These are phyloP conservation scores for Aspergillus heteromorphus DNA, from an alignment of 495 filamentous ascomycete genomes.

Conservation along the genomic window DNA sequence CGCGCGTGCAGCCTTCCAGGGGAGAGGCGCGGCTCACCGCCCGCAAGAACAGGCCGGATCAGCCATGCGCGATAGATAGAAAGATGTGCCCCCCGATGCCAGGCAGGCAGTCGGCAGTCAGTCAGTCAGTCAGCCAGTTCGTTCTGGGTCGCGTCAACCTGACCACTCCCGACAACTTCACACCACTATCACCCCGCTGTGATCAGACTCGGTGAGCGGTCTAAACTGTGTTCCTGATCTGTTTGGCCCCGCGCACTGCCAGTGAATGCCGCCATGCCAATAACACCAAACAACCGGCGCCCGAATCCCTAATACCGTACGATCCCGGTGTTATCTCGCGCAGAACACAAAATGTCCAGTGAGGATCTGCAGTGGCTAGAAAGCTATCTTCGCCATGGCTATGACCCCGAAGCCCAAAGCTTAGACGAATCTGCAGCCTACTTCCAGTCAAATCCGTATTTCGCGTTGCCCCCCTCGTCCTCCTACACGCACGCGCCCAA, in stretches of 20 bases:
- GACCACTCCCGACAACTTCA: no score
- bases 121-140: no score
- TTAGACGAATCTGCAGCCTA: not conserved
- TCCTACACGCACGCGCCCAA: not conserved
- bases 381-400: constrained; percentile 3
- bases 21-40: constrained; percentile 2
- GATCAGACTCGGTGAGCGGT: no score
- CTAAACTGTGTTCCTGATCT: not conserved
- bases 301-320: not conserved
- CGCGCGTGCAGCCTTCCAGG: not conserved
- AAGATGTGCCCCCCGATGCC: no score
- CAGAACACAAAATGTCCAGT: constrained; percentile 14
- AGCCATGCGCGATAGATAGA: no score
- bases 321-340: no score
- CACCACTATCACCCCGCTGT: no score
- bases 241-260: not conserved
- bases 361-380: constrained; percentile 13
- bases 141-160: no score
- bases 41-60: not conserved
- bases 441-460: not conserved
- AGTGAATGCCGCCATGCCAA: not conserved
- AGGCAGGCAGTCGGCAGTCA: no score
- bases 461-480: not conserved
- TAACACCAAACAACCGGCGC: not conserved
- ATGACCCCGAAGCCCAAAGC: not conserved